A percentile compares a stretch with the other conserved stretches of the same genome.
These are phyloP conservation scores for Batkoa obscura DNA, from an alignment of 371 early-diverging fungal genomes.

Conservation along the genomic window DNA sequence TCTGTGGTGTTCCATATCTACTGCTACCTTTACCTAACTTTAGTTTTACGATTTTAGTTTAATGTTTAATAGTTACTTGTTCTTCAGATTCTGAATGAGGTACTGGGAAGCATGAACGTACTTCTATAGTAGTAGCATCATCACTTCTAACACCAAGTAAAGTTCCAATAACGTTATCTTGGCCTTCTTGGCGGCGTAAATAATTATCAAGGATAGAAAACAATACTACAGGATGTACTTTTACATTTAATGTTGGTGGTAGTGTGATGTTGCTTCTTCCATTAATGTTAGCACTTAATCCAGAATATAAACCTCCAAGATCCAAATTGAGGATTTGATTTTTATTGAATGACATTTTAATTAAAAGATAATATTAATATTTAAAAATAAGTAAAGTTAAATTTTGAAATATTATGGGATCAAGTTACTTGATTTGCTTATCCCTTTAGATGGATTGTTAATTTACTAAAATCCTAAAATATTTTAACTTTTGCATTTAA, in stretches of 20 bases:
- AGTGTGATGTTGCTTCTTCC: constrained; percentile 8
- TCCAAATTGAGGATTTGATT: background rate
- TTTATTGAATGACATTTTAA: background rate
- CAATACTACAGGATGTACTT: constrained; percentile 70
- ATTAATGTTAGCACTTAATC: background rate
- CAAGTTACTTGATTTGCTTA: no score
- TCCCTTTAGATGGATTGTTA: no score
- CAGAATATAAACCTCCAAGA: background rate
- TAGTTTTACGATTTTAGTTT: background rate
- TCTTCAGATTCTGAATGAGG: constrained; percentile 48
- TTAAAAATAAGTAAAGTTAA: no score
- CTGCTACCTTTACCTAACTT: constrained; percentile 24
- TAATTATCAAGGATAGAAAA: constrained; percentile 83
- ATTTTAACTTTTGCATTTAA: no score
- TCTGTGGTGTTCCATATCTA: constrained; percentile 79
- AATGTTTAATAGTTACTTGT: constrained; percentile 14
- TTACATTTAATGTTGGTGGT: constrained; percentile 24
- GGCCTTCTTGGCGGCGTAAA: constrained; percentile 62
- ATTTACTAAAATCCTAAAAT: no score
- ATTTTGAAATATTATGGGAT: no score
- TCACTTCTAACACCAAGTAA: constrained; percentile 65
- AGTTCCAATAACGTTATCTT: constrained; percentile 73
- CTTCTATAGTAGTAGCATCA: constrained; percentile 70
- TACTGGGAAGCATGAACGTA: constrained; percentile 72
- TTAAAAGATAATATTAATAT: no score